These are phyloP conservation scores for Niebla homalea DNA, from an alignment of 495 filamentous ascomycete genomes.

Conservation along the genomic window DNA sequence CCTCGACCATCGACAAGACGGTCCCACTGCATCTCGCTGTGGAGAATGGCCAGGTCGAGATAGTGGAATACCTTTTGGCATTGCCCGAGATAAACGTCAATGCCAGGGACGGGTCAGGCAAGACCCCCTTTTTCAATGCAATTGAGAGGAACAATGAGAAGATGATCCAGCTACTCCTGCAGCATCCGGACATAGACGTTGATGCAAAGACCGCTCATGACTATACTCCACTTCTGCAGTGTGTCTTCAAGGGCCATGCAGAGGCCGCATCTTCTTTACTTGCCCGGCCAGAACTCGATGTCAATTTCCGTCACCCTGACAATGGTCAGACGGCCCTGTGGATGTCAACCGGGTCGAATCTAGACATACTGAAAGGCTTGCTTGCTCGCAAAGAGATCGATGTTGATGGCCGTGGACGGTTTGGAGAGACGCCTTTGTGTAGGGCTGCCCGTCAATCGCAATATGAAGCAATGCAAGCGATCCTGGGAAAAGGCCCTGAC, in stretches of 20 bases:
- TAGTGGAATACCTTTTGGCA: slow-evolving; percentile 2
- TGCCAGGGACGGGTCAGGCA: background rate
- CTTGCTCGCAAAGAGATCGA: slow-evolving; percentile 6
- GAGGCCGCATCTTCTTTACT: background rate
- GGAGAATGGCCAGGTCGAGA: background rate
- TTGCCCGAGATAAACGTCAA: background rate
- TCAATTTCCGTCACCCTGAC: background rate
- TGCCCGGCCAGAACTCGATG: slow-evolving; percentile 3
- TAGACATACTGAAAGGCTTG: background rate
- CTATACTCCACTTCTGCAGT: slow-evolving; percentile 4
- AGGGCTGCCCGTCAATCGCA: slow-evolving; percentile 7
- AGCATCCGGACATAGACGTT: background rate
- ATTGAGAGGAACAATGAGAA: background rate
- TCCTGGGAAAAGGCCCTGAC: slow-evolving; percentile 6
- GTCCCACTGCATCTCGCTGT: slow-evolving; percentile 7
- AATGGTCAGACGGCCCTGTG: slow-evolving; percentile 5
- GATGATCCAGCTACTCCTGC: slow-evolving; percentile 1
- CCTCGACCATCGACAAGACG: background rate
- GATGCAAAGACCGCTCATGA: background rate
- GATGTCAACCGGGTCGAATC: background rate
- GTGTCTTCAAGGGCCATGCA: background rate
- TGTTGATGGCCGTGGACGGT: slow-evolving; percentile 1
- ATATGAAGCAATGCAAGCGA: background rate
- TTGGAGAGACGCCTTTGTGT: slow-evolving; percentile 11
- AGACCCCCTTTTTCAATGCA: slow-evolving; percentile 7